Evolutionary conservation across 1,284 basidiomycete species (phyloP).

Genomic region (Rhodotorula sp.): DNA sequence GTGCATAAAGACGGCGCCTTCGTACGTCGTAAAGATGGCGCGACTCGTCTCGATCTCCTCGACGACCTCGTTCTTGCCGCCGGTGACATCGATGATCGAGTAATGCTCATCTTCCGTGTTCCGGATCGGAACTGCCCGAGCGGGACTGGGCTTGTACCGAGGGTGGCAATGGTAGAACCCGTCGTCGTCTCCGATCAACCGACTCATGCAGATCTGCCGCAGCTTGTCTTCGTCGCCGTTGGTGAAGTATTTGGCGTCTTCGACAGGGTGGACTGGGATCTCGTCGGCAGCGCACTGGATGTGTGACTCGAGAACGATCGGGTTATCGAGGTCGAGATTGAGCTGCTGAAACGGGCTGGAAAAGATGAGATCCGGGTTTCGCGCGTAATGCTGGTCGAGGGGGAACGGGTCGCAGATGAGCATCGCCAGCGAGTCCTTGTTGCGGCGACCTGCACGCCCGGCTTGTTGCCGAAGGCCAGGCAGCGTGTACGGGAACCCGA

Average conservation of each 20-base stretch:
- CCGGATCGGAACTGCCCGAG: constrained; percentile 70
- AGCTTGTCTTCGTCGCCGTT: constrained; percentile 51
- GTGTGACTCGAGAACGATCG: constrained; percentile 75
- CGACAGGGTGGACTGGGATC: constrained; percentile 66
- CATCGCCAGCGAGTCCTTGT: constrained; percentile 76
- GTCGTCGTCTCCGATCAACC: constrained; percentile 60
- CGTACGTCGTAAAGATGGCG: constrained; percentile 74
- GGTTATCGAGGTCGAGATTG: constrained; percentile 69
- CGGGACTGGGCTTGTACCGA: constrained; percentile 72
- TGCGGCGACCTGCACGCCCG: constrained; percentile 78
- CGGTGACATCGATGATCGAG: constrained; percentile 65
- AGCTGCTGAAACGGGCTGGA: constrained; percentile 63
- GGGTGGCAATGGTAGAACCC: constrained; percentile 78
- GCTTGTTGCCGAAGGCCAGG: constrained; percentile 69
- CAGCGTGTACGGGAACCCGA: constrained; percentile 70
- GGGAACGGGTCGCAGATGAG: constrained; percentile 70
- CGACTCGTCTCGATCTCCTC: constrained; percentile 85
- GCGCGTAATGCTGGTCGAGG: constrained; percentile 74
- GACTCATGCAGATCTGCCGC: constrained; percentile 56
- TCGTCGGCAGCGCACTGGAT: constrained; percentile 84
- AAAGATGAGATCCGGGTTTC: constrained; percentile 69
- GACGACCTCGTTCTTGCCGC: constrained; percentile 56
- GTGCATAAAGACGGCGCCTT: constrained; percentile 68
- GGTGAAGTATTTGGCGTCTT: constrained; percentile 68
- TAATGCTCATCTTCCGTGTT: constrained; percentile 77